Evolutionary conservation across 2,329 filamentous ascomycete species (phyloP), one percentile per base, ranked within the genome.

Genomic region (Lasiodiplodia theobromae): DNA sequence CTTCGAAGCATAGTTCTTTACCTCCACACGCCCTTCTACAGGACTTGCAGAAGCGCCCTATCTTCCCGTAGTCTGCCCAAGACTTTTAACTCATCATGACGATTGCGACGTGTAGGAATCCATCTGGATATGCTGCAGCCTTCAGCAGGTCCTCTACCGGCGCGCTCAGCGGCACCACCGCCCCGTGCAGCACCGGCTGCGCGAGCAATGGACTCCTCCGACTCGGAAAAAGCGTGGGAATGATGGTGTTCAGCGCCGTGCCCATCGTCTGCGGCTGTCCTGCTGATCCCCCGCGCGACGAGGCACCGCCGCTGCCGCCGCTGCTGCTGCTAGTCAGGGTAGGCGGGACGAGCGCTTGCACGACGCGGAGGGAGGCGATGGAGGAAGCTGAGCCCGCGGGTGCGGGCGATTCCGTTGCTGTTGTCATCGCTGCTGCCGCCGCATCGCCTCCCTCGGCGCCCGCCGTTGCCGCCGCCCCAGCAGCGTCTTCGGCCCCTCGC

Each of bases 161-260:
- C 1, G 94, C 92, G 69, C 84, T 82, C 82, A 98, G 91, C 0
- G 96, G 95, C 69, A 97, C 87, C 0, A 89, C 86, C 1, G 90
- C 92, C 0, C 96, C 96, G 81, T 99, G 96, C 74, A 98, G 80
- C 7, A 98, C 86, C 2, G 92, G 92, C 69, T 92, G 90, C 1
- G 95, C 96, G 60, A 97, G 86, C 12, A 97, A 88, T 0, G 93
- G 91, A 76, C 93, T 94, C 68, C 94, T 86, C 72, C 91, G 89
- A 77, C 93, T 96, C 0, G 94, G 95, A 77, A 99, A 99, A 25
- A 99, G 82, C 65, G 86, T 87, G 0, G 95, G 95, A 21, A 98
- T 84, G 14, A 96, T 80, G 4, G 81, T 82, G 76, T 94, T 91
- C 68, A 98, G 85, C 0, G 92, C 93, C 54, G 88, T 88, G 2